Conservation (phyloP, 2,329 filamentous ascomycete species). For the Botrytis aclada region DNA sequence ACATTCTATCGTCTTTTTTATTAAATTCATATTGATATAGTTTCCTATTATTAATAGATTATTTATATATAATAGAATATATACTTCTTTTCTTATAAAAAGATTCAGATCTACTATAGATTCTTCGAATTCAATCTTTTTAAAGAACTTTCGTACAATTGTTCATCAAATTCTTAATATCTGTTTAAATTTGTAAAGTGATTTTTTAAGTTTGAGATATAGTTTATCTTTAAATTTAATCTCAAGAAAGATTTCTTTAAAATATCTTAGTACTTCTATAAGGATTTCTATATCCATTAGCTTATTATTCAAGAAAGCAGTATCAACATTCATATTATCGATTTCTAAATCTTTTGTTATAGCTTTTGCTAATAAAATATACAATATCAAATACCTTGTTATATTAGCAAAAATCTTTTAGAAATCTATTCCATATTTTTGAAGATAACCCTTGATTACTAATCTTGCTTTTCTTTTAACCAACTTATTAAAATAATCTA, state of each 20-base stretch:
- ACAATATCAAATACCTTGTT: neutral
- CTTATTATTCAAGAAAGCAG: neutral
- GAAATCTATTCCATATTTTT: no score
- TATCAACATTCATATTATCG: neutral
- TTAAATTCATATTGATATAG: neutral
- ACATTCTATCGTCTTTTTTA: neutral
- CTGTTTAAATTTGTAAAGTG: neutral
- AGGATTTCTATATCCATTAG: neutral
- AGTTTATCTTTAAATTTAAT: neutral
- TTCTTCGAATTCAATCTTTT: neutral
- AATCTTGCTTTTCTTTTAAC: no score
- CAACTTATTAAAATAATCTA: no score
- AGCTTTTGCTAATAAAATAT: neutral
- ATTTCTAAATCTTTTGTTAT: neutral
- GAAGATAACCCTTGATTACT: no score
- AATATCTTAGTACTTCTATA: neutral
- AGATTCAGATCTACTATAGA: neutral
- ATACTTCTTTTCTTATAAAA: neutral
- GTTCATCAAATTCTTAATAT: neutral
- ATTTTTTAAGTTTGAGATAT: neutral
- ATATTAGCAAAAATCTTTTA: neutral
- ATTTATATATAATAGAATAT: neutral
- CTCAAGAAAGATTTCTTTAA: neutral
- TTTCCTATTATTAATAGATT: neutral
- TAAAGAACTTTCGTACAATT: neutral